Conservation (phyloP, 371 early-diverging fungal species). For the Encephalitozoon hellem region DNA sequence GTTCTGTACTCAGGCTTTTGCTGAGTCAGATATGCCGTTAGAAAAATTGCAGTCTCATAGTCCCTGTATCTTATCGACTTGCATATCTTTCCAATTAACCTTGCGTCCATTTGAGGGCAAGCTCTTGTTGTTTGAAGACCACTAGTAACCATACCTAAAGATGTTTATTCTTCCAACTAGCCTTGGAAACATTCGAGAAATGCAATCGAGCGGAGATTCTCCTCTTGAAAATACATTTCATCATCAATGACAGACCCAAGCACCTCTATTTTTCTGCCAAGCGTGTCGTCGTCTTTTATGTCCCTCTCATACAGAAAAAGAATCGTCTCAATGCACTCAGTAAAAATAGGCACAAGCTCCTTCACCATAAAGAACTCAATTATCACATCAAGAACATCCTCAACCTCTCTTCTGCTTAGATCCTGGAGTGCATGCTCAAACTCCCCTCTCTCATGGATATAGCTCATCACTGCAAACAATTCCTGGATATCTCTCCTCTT, state of each 20-base stretch:
- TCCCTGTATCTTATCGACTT: conserved; percentile 40
- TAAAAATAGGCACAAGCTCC: conserved; percentile 31
- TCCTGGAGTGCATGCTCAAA: conserved; percentile 27
- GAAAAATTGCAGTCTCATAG: conserved; percentile 40
- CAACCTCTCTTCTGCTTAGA: conserved; percentile 14
- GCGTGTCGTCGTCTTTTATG: conserved; percentile 5
- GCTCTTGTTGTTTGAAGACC: neutral
- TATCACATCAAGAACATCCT: conserved; percentile 24
- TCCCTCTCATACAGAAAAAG: conserved; percentile 26
- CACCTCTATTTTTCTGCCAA: conserved; percentile 1
- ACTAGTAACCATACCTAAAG: neutral
- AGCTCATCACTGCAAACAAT: conserved; percentile 36
- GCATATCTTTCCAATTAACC: neutral
- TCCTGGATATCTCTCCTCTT: conserved; percentile 15
- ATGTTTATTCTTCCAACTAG: neutral
- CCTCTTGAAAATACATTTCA: conserved; percentile 38
- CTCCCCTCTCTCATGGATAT: conserved; percentile 18
- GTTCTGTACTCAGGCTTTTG: conserved; percentile 11
- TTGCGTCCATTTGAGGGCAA: conserved; percentile 2
- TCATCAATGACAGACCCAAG: conserved; percentile 32
- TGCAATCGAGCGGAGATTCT: conserved; percentile 18
- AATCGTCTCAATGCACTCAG: conserved; percentile 27
- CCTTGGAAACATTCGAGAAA: conserved; percentile 43
- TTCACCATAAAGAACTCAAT: conserved; percentile 33
- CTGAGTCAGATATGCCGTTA: neutral